A percentile compares a stretch with the other conserved stretches of the same genome.
phyloP scores from a whole-genome alignment of 1,139 yeast species.

The Geotrichum candidum region DNA sequence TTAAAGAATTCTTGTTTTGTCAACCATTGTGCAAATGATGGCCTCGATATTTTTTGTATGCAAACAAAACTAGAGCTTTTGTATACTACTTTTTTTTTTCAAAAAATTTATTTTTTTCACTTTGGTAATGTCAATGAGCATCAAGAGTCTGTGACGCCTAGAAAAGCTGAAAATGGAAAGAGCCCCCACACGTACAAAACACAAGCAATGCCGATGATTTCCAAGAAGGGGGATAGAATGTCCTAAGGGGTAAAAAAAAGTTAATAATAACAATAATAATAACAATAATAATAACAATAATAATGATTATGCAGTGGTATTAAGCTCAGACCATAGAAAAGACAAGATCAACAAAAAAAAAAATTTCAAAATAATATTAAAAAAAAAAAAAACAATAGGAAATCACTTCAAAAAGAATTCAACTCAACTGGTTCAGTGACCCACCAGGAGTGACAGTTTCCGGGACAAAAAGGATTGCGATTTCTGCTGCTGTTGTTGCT shows the following conservation, averaged over 20 bases:
- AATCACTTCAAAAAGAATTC: not conserved
- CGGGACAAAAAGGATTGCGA: conserved; percentile 8
- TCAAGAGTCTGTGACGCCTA: no score
- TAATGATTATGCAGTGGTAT: not conserved
- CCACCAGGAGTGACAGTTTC: conserved; percentile 9
- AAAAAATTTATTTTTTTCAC: no score
- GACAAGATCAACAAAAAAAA: no score
- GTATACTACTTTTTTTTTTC: no score
- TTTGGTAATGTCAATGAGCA: no score
- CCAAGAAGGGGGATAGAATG: not conserved
- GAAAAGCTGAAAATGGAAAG: no score
- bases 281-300: not conserved
- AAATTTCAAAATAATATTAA: not conserved
- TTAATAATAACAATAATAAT: no score
- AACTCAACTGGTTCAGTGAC: not conserved
- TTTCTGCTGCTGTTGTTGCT: not conserved
- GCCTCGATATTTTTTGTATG: no score
- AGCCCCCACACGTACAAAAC: no score
- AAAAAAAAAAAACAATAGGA: not conserved
- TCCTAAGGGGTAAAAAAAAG: not conserved
- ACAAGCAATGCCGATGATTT: no score
- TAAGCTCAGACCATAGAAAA: not conserved
- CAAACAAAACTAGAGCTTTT: no score
- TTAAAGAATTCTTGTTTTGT: no score
- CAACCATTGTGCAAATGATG: not conserved